phyloP scores from a whole-genome alignment of 805 yeast species.

The Kuraishia hungarica region DNA sequence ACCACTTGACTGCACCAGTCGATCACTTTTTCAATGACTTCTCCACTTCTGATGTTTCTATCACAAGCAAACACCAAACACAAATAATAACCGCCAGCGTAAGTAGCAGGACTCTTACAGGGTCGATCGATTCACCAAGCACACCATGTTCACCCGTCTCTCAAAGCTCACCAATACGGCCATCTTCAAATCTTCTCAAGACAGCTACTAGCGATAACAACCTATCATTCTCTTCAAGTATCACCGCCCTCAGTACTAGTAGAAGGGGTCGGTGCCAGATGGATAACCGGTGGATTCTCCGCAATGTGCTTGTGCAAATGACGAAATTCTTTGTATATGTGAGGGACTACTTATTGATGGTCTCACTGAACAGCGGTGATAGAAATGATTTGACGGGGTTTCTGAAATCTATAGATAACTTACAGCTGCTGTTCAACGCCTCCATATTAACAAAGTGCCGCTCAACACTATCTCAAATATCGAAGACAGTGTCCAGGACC shows the following conservation, averaged over 20 bases:
- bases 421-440: conserved; percentile 18
- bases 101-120: neutral
- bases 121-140: neutral
- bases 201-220: neutral
- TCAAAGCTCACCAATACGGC: neutral
- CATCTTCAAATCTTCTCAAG: neutral
- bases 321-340: neutral
- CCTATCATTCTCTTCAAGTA: neutral
- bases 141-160: neutral
- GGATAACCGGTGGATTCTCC: conserved; percentile 3
- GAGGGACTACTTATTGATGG: neutral
- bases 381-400: neutral
- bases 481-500: conserved; percentile 2
- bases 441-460: conserved; percentile 19
- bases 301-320: conserved; percentile 3
- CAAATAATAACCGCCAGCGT: neutral
- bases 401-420: conserved; percentile 3
- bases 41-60: neutral
- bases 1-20: neutral
- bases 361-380: neutral
- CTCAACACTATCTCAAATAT: conserved; percentile 1
- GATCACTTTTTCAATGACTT: neutral
- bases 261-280: conserved; percentile 1
- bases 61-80: neutral
- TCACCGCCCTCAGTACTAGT: neutral